Evolutionary conservation across 2,329 filamentous ascomycete species (phyloP).

Genomic region (Ascochyta pisi): DNA sequence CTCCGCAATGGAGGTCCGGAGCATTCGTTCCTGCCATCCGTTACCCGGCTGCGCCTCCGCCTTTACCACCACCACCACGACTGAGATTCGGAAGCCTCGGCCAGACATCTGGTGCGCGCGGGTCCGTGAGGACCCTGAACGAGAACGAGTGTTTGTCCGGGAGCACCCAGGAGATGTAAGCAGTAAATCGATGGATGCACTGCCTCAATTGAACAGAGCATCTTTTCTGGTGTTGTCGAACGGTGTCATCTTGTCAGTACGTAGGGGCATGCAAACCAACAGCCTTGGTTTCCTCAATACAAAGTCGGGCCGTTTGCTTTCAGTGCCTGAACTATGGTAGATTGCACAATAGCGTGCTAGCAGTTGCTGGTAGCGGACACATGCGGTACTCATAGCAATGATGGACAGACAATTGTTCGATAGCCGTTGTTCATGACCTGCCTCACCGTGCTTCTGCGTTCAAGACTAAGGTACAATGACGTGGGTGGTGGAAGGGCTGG

Average conservation of each 20-base stretch:
- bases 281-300: background rate
- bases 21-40: background rate
- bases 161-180: background rate
- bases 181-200: background rate
- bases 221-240: no score
- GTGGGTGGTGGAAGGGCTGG: constrained; percentile 1
- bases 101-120: background rate
- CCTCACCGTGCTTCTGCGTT: background rate
- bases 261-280: no score
- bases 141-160: constrained; percentile 2
- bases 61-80: background rate
- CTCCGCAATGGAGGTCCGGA: background rate
- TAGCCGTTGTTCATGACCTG: background rate
- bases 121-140: background rate
- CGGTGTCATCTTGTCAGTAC: no score
- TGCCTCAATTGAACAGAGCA: background rate
- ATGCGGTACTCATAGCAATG: background rate
- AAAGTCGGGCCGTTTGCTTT: background rate
- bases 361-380: background rate
- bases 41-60: background rate
- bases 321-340: background rate
- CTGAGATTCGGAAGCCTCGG: background rate
- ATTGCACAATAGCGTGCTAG: background rate
- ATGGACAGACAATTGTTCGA: background rate
- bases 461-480: background rate